Evolutionary conservation across 1,284 basidiomycete genomes (phyloP), one percentile per base, ranked within the genome.

Genomic region (Pseudozyma pruni): DNA sequence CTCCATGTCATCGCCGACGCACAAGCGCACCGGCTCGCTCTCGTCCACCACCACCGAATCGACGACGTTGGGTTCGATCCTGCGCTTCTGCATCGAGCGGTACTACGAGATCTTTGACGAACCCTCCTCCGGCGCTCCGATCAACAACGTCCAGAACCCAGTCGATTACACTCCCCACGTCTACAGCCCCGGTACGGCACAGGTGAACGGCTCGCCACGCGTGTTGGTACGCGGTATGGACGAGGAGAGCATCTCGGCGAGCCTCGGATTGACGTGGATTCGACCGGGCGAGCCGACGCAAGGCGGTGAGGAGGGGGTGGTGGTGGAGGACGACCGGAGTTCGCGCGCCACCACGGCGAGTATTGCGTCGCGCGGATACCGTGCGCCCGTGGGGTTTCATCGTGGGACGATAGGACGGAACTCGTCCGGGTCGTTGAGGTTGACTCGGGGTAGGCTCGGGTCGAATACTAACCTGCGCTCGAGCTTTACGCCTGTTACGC

Each of bases 81-180:
- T 92, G 79, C 88, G 89, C 75, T 83, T 91, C 33, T 92, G 90
- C 81, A 91, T 93, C 55, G 87, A 90, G 74, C 86, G 87, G 39
- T 93, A 92, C 80, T 92, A 90, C 80, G 91, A 93, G 79, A 85
- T 93, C 31, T 93, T 93, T 76, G 91, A 92, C 51, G 61, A 71
- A 47, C 32, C 50, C 27, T 31, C 19, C 6, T 61, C 66, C 16
- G 35, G 20, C 2, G 22, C 53, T 10, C 68, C 40, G 38, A 23
- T 61, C 8, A 54, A 57, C 8, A 32, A 17, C 16, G 67, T 62
- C 20, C 60, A 70, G 48, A 52, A 54, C 33, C 11, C 60, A 16
- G 68, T 64, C n/a, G 68, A 71, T 35, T 57, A 54, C 23, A 6
- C 6, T 29, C 27, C 27, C 7, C 27, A 29, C 27, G 27, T 29